phyloP scores from a whole-genome alignment of 441 rosid genomes.

The Rhodomyrtus psidioides region DNA sequence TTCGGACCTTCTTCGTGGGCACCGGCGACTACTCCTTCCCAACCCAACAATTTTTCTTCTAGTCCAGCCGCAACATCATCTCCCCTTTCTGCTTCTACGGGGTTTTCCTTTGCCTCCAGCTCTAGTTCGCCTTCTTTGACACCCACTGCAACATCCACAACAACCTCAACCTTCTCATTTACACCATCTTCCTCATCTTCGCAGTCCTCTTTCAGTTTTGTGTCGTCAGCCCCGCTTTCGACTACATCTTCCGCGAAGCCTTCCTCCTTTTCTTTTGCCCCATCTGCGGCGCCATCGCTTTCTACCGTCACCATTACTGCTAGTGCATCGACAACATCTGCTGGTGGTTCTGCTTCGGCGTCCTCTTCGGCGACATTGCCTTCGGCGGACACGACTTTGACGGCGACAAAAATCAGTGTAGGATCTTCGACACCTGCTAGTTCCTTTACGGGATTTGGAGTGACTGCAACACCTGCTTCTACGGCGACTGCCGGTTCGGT shows the following conservation, averaged over 20 bases:
- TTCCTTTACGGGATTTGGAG: constrained; percentile 45
- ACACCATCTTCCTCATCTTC: constrained; percentile 32
- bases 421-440: constrained; percentile 13
- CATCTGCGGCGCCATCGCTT: constrained; percentile 33
- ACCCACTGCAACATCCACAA: constrained; percentile 18
- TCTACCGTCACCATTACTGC: constrained; percentile 48
- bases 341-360: background rate
- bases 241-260: constrained; percentile 23
- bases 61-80: constrained; percentile 11
- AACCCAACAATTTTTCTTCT: constrained; percentile 15
- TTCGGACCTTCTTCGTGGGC: constrained; percentile 14
- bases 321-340: constrained; percentile 22
- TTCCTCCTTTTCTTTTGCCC: constrained; percentile 13
- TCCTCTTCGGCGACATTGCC: background rate
- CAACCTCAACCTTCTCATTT: constrained; percentile 37
- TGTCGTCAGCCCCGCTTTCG: constrained; percentile 28
- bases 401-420: constrained; percentile 23
- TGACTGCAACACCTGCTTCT: constrained; percentile 29
- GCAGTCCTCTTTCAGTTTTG: constrained; percentile 33
- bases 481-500: constrained; percentile 37
- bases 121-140: constrained; percentile 19
- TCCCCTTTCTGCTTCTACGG: constrained; percentile 19
- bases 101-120: constrained; percentile 27
- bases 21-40: constrained; percentile 7
- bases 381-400: constrained; percentile 13